Evolutionary conservation across 2,329 filamentous ascomycete species (phyloP).

Genomic region (Apiospora kogelbergensis): DNA sequence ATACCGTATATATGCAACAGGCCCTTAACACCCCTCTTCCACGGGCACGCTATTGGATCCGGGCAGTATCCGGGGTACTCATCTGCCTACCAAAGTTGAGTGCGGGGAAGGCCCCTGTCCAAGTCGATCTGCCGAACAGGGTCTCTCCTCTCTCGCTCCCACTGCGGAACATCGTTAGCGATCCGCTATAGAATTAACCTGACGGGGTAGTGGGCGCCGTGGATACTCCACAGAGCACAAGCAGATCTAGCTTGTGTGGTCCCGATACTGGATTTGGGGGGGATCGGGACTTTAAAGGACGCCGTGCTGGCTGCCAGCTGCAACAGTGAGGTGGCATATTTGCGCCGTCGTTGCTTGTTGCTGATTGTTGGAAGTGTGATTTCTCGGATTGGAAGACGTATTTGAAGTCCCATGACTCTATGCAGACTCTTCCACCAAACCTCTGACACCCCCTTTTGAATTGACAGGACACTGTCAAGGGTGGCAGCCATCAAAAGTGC

Average conservation of each 20-base stretch:
- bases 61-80: no score
- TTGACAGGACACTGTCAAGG: no score
- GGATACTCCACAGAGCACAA: background rate
- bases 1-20: background rate
- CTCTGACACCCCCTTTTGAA: background rate
- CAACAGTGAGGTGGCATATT: background rate
- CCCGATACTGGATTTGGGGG: background rate
- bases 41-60: background rate
- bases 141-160: background rate
- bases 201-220: background rate
- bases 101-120: background rate
- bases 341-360: background rate
- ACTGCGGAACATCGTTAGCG: background rate
- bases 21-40: background rate
- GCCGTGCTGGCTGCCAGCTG: background rate
- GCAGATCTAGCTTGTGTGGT: background rate
- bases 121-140: background rate
- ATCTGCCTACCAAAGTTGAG: background rate
- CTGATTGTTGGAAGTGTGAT: background rate
- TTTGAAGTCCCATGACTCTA: background rate
- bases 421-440: background rate
- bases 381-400: background rate
- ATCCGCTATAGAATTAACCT: background rate
- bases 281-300: background rate
- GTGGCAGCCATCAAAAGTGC: no score